phyloP scores from a whole-genome alignment of 805 yeast genomes.

The Yarrowia sp. region DNA sequence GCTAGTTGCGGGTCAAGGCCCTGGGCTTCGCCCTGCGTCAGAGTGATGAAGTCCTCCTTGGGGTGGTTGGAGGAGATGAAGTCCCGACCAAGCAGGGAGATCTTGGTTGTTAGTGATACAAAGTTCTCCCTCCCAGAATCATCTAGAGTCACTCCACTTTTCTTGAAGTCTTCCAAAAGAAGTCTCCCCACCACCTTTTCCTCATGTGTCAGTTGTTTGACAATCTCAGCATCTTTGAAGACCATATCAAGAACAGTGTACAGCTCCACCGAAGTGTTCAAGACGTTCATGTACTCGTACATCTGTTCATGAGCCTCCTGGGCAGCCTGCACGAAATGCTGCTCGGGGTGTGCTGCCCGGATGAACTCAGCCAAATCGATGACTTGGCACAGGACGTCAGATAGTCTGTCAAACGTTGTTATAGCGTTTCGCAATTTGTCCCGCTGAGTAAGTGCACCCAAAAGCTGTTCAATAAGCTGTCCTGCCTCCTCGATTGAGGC shows the following conservation, averaged over 20 bases:
- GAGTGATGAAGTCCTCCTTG: conserved; percentile 28
- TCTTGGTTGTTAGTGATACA: conserved; percentile 72
- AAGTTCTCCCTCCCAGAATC: conserved; percentile 62
- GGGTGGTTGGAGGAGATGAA: conserved; percentile 54
- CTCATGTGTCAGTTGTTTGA: conserved; percentile 54
- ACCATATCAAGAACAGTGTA: conserved; percentile 58
- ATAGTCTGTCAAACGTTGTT: conserved; percentile 69
- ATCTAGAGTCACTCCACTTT: conserved; percentile 82
- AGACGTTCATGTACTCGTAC: conserved; percentile 89
- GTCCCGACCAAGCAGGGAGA: conserved; percentile 75
- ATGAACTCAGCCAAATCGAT: conserved; percentile 93
- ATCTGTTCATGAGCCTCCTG: conserved; percentile 81
- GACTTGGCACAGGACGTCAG: conserved; percentile 86
- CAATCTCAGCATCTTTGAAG: conserved; percentile 43
- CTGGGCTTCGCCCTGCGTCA: conserved; percentile 32
- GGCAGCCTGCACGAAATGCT: conserved; percentile 69
- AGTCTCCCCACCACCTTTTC: conserved; percentile 80
- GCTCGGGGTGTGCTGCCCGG: conserved; percentile 80
- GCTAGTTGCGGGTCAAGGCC: conserved; percentile 39
- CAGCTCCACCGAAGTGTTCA: conserved; percentile 78
- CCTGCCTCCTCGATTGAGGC: conserved; percentile 66
- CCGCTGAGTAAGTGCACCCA: conserved; percentile 32
- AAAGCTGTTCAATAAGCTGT: conserved; percentile 54
- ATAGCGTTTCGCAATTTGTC: conserved; percentile 48
- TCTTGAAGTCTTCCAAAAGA: conserved; percentile 77